Base-by-base conservation (phyloP, 768 basidiomycete species). In the Punctularia strigosozonata region DNA sequence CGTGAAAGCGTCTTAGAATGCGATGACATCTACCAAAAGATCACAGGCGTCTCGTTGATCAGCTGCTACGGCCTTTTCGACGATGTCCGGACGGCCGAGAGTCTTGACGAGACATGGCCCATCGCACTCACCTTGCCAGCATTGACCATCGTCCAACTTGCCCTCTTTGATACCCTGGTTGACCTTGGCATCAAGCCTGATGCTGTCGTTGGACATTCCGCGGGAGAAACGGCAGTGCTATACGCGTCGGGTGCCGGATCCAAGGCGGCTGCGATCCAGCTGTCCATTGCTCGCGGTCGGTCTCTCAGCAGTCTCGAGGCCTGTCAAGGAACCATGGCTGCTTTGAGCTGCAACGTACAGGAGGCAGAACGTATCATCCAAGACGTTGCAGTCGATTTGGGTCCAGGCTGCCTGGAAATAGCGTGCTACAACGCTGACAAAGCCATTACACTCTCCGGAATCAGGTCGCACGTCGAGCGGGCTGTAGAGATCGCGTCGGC, bases 61-160 rank as follows among this genome's bases (percentile, higher is more conserved):
- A 37, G 48, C 14, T 45, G 49, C 22, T 54, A 50, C 18, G 67
- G 66, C 2, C 51, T 69, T 6, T 71, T 69, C 46, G 46, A 25
- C 4, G 46, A 44, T 15, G 38, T 15, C 5, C 24, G 23, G 8
- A 31, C 46, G n/a, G 30, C 41, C n/a, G 44, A 41, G 3, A 36
- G 37, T 17, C 22, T 46, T 10, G 40, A 45, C n/a, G 40, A 46
- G 10, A 36, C 45, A 2, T 60, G 58, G 58, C 53, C 57, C 2
- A 62, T 66, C 6, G 46, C 56, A 1, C 38, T 67, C 6, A 66
- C 57, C 12, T 52, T 69, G 4, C 66, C 67, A 2, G 51, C 66
- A 2, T 45, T 70, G 17, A 50, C 63, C 1, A 66, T 71, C 46
- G 44, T 68, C 36, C 69, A 71, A 43, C 62, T 71, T 7, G 69